Conservation (phyloP, 2,329 filamentous ascomycete species). For the Penicillium sp. region DNA sequence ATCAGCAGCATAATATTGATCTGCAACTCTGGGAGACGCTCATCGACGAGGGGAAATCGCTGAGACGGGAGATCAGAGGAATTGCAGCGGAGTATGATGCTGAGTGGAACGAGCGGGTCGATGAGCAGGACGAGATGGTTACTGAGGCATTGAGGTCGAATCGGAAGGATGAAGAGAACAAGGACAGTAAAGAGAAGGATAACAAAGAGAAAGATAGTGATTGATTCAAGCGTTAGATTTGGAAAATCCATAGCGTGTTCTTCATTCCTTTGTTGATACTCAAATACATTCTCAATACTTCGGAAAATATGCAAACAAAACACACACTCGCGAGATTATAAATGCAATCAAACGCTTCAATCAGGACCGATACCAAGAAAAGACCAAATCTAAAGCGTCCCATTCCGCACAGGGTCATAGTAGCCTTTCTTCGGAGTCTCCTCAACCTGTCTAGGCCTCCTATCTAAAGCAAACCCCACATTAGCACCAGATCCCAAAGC, state of each 20-base stretch:
- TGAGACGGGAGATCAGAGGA: constrained; percentile 75
- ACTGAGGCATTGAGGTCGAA: constrained; percentile 55
- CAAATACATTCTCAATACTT: not conserved
- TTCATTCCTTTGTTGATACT: not conserved
- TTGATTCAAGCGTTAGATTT: not conserved
- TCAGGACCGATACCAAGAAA: not conserved
- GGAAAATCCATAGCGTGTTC: not conserved
- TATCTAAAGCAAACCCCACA: constrained; percentile 16
- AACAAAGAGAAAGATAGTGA: constrained; percentile 28
- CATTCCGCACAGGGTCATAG: constrained; percentile 45
- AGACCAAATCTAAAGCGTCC: constrained; percentile 20
- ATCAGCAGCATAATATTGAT: constrained; percentile 74
- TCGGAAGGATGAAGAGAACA: constrained; percentile 39
- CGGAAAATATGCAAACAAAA: not conserved
- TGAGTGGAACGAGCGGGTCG: constrained; percentile 77
- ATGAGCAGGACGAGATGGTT: constrained; percentile 66
- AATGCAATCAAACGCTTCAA: constrained; percentile 1
- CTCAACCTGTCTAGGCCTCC: constrained; percentile 24
- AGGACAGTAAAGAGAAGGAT: constrained; percentile 28
- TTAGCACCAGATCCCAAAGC: not conserved
- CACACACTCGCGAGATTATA: not conserved
- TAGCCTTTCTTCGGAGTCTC: constrained; percentile 35
- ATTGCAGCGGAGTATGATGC: constrained; percentile 87
- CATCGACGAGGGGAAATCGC: constrained; percentile 74
- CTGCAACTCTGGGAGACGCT: constrained; percentile 73